A percentile compares a stretch with the other conserved stretches of the same genome.
These are phyloP conservation scores for Hemerocallis citrina DNA, from an alignment of 106 monocot genomes.

Conservation along the genomic window DNA sequence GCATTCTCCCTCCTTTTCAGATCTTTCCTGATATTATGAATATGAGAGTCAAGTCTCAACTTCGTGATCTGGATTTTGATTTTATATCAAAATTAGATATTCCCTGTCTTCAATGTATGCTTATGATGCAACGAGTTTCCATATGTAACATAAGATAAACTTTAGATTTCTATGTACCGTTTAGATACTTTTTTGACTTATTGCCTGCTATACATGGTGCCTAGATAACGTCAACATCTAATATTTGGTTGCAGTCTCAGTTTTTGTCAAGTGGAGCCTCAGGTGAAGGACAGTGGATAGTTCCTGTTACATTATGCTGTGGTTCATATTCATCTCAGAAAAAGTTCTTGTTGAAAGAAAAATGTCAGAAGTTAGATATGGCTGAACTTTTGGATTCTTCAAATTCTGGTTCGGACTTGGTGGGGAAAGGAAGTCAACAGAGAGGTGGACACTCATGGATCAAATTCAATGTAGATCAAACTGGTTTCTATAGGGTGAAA, in stretches of 20 bases:
- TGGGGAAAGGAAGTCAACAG: constrained; percentile 13
- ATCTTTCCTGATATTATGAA: not conserved
- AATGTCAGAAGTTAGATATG: constrained; percentile 48
- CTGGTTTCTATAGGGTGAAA: constrained; percentile 91
- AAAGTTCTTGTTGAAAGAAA: constrained; percentile 59
- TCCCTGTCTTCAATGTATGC: too few species aligned
- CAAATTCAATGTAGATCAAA: constrained; percentile 85
- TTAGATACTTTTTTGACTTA: constrained; percentile 2
- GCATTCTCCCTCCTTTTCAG: not conserved
- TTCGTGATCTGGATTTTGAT: too few species aligned
- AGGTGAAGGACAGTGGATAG: constrained; percentile 82
- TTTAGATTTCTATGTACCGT: not conserved
- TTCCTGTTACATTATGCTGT: constrained; percentile 69
- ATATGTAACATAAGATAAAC: too few species aligned
- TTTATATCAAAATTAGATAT: too few species aligned
- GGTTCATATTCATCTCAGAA: constrained; percentile 54
- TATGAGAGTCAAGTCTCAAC: too few species aligned
- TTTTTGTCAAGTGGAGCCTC: constrained; percentile 79
- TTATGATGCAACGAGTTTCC: too few species aligned
- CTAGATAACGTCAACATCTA: constrained; percentile 2
- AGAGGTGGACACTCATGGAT: constrained; percentile 44
- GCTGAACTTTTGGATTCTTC: constrained; percentile 21
- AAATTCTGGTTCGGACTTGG: constrained; percentile 4
- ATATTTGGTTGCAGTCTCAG: constrained; percentile 42
- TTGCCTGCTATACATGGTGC: not conserved